phyloP scores from a whole-genome alignment of 2,329 filamentous ascomycete genomes.

The Trichoderma aggressivum region DNA sequence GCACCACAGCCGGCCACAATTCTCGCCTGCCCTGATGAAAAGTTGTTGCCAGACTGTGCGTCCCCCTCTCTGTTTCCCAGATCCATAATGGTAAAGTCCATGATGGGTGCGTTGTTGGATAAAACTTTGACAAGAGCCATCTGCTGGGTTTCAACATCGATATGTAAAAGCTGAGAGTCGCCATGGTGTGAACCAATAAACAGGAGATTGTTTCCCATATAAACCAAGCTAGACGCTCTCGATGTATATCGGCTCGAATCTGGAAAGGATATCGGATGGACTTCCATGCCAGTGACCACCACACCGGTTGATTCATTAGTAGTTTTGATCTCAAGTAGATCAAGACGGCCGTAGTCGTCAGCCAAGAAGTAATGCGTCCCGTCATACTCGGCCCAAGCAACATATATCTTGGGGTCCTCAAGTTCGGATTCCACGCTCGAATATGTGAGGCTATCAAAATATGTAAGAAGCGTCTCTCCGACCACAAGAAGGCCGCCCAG shows the following conservation, averaged over 20 bases:
- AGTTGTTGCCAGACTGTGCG: slow-evolving; percentile 73
- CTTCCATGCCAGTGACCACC: slow-evolving; percentile 68
- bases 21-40: slow-evolving; percentile 89
- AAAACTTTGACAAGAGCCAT: slow-evolving; percentile 67
- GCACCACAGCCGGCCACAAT: slow-evolving; percentile 92
- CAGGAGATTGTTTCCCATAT: slow-evolving; percentile 67
- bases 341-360: slow-evolving; percentile 84
- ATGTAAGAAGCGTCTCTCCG: slow-evolving; percentile 77
- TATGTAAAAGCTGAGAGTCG: slow-evolving; percentile 77
- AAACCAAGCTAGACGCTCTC: slow-evolving; percentile 73
- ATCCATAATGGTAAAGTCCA: slow-evolving; percentile 96
- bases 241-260: slow-evolving; percentile 51
- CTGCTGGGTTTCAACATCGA: slow-evolving; percentile 41
- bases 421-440: slow-evolving; percentile 63
- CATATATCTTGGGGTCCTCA: slow-evolving; percentile 75
- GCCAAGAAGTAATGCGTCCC: slow-evolving; percentile 79
- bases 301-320: slow-evolving; percentile 61
- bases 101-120: slow-evolving; percentile 79
- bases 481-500: slow-evolving; percentile 70
- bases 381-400: slow-evolving; percentile 87
- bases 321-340: slow-evolving; percentile 76
- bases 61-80: slow-evolving; percentile 83
- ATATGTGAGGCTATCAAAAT: slow-evolving; percentile 75
- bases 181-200: slow-evolving; percentile 93
- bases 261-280: slow-evolving; percentile 45